Conservation (phyloP, 768 basidiomycete species). For the Pisolithus tinctorius region DNA sequence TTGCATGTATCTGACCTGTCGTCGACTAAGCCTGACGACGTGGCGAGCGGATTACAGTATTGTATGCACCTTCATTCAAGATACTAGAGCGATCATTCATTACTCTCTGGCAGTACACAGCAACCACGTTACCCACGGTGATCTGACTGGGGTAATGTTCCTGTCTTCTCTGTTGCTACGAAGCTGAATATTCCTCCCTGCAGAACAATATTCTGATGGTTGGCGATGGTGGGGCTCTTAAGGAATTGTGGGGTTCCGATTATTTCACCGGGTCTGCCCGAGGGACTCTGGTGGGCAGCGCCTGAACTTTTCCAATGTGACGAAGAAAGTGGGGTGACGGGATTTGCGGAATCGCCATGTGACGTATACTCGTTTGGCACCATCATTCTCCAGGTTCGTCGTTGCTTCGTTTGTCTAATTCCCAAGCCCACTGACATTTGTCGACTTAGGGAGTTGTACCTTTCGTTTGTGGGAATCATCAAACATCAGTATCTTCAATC, state of each 20-base stretch:
- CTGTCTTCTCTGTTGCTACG: not conserved
- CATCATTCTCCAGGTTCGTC: slow-evolving; percentile 8
- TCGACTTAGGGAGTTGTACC: not conserved
- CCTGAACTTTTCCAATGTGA: slow-evolving; percentile 25
- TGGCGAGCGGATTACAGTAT: slow-evolving; percentile 11
- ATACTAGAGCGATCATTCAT: not conserved
- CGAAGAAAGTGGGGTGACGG: slow-evolving; percentile 4
- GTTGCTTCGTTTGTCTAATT: not conserved
- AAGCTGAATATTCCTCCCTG: not conserved
- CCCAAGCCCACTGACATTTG: not conserved
- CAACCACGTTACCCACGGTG: slow-evolving; percentile 10
- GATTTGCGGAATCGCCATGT: slow-evolving; percentile 10
- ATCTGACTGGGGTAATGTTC: slow-evolving; percentile 8
- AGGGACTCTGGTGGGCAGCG: slow-evolving; percentile 39
- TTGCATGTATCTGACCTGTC: slow-evolving; percentile 16
- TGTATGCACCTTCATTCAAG: slow-evolving; percentile 1
- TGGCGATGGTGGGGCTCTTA: slow-evolving; percentile 26
- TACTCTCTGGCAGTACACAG: slow-evolving; percentile 9
- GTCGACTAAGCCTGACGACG: slow-evolving; percentile 6
- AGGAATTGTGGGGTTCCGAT: slow-evolving; percentile 20
- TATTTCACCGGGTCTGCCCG: slow-evolving; percentile 24
- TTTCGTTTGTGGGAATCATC: too few species aligned
- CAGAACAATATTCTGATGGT: slow-evolving; percentile 16
- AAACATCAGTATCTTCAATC: too few species aligned
- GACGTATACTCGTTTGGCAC: slow-evolving; percentile 37